Evolutionary conservation across 306 rosid genomes (phyloP).

Genomic region (Lotus japonicus): DNA sequence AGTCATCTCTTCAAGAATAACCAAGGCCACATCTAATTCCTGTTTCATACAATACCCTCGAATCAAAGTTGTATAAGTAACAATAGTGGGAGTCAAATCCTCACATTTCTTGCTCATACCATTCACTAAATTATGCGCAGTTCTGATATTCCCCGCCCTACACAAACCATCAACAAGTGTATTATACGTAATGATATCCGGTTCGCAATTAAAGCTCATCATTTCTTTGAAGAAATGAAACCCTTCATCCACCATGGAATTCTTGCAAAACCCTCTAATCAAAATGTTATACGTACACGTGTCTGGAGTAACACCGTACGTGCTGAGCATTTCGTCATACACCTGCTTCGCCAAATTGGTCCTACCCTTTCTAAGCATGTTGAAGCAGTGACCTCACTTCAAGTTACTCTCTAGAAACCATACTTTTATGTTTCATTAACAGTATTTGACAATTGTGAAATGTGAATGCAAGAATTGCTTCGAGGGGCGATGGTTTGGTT

Average conservation of each 20-base stretch:
- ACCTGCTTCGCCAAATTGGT: constrained; percentile 53
- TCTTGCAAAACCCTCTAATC: constrained; percentile 80
- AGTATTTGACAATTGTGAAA: too few relatives aligned
- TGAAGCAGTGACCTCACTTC: neutral
- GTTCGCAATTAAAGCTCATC: constrained; percentile 42
- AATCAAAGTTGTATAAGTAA: constrained; percentile 76
- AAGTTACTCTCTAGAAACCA: too few relatives aligned
- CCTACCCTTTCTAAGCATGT: constrained; percentile 56
- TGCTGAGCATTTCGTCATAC: constrained; percentile 70
- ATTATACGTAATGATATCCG: constrained; percentile 69
- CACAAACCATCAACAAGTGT: constrained; percentile 88
- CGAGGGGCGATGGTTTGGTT: too few relatives aligned
- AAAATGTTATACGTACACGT: constrained; percentile 53
- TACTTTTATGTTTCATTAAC: too few relatives aligned
- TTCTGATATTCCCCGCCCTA: constrained; percentile 55
- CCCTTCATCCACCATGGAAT: constrained; percentile 65
- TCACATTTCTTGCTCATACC: constrained; percentile 58
- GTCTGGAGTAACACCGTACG: constrained; percentile 67
- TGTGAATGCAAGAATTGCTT: too few relatives aligned
- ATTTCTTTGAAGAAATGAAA: constrained; percentile 57
- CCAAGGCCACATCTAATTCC: constrained; percentile 59
- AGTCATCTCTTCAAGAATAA: constrained; percentile 66
- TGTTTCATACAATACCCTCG: constrained; percentile 65
- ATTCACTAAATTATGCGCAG: constrained; percentile 59
- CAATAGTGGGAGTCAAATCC: constrained; percentile 65